These are phyloP conservation scores for Pseudogymnoascus sp. DNA, from an alignment of 2,329 filamentous ascomycete species.

Conservation along the genomic window DNA sequence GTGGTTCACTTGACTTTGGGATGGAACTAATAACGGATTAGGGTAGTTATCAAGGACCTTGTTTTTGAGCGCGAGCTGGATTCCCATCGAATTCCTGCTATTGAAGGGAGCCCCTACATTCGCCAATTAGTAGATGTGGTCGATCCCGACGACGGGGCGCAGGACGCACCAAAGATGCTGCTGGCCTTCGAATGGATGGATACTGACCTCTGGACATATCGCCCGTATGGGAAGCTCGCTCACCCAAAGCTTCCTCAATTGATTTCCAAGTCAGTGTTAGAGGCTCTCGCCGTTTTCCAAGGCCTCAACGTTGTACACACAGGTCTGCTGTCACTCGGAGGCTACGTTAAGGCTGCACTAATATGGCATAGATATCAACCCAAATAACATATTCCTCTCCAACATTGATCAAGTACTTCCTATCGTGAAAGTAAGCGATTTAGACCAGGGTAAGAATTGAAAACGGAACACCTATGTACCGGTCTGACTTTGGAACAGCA, in stretches of 20 bases:
- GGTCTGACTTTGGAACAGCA: background rate
- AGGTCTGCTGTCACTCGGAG: background rate
- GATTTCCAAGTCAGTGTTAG: background rate
- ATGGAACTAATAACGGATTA: background rate
- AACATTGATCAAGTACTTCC: slow-evolving; percentile 13
- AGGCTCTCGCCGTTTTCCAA: background rate
- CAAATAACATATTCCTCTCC: slow-evolving; percentile 20
- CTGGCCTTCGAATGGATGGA: background rate
- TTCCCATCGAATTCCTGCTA: background rate
- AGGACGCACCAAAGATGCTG: background rate
- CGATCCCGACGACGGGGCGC: background rate
- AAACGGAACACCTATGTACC: background rate
- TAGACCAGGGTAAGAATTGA: slow-evolving; percentile 15
- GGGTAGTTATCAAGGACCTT: background rate
- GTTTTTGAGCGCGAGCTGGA: background rate
- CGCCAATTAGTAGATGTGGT: background rate
- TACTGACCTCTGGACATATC: background rate
- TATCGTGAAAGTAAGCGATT: slow-evolving; percentile 17
- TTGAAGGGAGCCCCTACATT: background rate
- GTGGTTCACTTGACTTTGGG: background rate
- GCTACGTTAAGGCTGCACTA: background rate
- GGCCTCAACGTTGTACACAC: slow-evolving; percentile 4
- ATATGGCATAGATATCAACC: slow-evolving; percentile 15
- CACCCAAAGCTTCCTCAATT: background rate
- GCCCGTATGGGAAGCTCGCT: background rate